Evolutionary conservation across 2,329 filamentous ascomycete genomes (phyloP).

Genomic region (Fusarium devonianum): DNA sequence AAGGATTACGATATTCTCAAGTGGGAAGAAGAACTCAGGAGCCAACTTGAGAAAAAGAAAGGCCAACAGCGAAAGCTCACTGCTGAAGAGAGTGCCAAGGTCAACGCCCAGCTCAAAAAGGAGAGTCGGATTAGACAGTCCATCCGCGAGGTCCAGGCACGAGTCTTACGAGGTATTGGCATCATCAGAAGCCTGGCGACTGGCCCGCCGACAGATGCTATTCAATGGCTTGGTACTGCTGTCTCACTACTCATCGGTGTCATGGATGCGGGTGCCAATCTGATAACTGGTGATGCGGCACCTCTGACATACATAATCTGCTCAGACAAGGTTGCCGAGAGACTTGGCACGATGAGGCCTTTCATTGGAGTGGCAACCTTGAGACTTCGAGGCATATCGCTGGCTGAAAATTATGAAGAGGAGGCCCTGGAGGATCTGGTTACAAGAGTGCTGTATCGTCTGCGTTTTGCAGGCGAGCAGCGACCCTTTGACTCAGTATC

Average conservation of each 20-base stretch:
- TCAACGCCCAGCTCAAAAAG: constrained; percentile 89
- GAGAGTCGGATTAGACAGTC: constrained; percentile 79
- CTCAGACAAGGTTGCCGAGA: constrained; percentile 74
- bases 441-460: constrained; percentile 86
- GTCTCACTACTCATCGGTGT: constrained; percentile 75
- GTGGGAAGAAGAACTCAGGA: constrained; percentile 93
- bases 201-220: constrained; percentile 88
- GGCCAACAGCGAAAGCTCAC: constrained; percentile 91
- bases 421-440: constrained; percentile 86
- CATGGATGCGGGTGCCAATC: constrained; percentile 80
- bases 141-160: constrained; percentile 73
- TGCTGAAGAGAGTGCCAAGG: constrained; percentile 85
- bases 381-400: constrained; percentile 75
- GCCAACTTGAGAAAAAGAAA: constrained; percentile 91
- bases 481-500: constrained; percentile 91
- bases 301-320: constrained; percentile 82
- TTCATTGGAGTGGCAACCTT: constrained; percentile 91
- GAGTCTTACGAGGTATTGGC: constrained; percentile 81
- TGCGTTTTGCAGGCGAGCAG: constrained; percentile 91
- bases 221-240: constrained; percentile 85
- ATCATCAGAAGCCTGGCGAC: constrained; percentile 83
- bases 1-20: constrained; percentile 97
- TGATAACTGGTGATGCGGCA: constrained; percentile 82
- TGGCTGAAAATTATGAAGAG: constrained; percentile 75
- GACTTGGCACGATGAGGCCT: constrained; percentile 77